These are phyloP conservation scores for Quercus phellos DNA, from an alignment of 331 rosid genomes.

Conservation along the genomic window DNA sequence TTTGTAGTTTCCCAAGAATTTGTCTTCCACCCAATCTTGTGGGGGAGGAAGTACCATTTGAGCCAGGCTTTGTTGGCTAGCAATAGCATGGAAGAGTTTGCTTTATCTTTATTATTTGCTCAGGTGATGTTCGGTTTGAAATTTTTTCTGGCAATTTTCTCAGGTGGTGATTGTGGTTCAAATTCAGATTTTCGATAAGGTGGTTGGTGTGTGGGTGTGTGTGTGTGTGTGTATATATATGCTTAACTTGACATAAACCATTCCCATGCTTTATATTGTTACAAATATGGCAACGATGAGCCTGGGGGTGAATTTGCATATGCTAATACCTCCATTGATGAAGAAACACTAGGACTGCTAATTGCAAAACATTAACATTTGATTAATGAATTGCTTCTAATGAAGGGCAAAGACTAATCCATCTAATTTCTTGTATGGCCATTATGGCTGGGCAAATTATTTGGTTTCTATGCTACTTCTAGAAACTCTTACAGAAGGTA, in stretches of 20 bases:
- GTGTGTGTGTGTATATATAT: accelerated
- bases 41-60: too few relatives aligned
- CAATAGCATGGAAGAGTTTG: too few relatives aligned
- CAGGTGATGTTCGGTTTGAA: background rate
- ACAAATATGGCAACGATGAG: too few relatives aligned
- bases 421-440: too few relatives aligned
- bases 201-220: background rate
- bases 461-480: background rate
- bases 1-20: too few relatives aligned
- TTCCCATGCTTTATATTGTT: background rate
- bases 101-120: too few relatives aligned
- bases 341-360: background rate
- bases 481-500: background rate
- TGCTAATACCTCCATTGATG: background rate
- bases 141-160: background rate
- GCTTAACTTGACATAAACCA: background rate
- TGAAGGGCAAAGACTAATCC: too few relatives aligned
- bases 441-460: background rate
- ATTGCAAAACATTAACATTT: background rate
- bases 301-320: background rate
- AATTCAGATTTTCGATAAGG: background rate
- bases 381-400: background rate
- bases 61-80: too few relatives aligned
- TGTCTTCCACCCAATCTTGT: too few relatives aligned
- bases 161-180: background rate